Conservation (phyloP, 2,329 filamentous ascomycete species). For the Zymoseptoria crescenta region DNA sequence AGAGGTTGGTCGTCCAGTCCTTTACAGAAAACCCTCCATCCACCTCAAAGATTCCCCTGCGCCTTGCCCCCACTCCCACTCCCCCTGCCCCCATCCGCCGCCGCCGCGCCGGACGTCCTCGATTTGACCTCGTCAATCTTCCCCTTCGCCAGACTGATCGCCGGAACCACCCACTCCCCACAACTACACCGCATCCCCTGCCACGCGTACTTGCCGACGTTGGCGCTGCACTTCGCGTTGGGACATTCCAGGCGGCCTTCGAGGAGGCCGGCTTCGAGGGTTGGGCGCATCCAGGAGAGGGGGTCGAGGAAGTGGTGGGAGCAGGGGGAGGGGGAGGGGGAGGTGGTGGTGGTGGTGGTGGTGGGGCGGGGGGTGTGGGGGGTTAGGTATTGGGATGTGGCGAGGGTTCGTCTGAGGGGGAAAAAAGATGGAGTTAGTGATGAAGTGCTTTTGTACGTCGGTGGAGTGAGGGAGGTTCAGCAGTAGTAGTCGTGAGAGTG, state of each 20-base stretch:
- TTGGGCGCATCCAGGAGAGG: slow-evolving; percentile 85
- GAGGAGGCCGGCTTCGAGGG: slow-evolving; percentile 73
- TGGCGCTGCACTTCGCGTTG: slow-evolving; percentile 59
- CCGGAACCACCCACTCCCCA: slow-evolving; percentile 81
- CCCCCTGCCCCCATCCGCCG: too few species aligned
- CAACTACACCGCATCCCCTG: slow-evolving; percentile 91
- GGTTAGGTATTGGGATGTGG: slow-evolving; percentile 59
- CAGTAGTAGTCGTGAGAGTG: too few species aligned
- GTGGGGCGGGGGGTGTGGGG: slow-evolving; percentile 41
- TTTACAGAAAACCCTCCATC: too few species aligned
- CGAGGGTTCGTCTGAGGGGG: slow-evolving; percentile 47
- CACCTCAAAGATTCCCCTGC: too few species aligned
- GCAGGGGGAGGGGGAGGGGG: slow-evolving; percentile 44
- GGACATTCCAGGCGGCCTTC: slow-evolving; percentile 83
- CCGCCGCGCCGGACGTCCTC: too few species aligned
- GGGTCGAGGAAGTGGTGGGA: slow-evolving; percentile 88
- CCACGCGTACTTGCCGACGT: slow-evolving; percentile 92
- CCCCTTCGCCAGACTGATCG: slow-evolving; percentile 75
- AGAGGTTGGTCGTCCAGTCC: too few species aligned
- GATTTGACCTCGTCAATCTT: slow-evolving; percentile 63
- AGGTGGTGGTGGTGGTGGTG: slow-evolving; percentile 5
- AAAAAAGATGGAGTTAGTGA: too few species aligned
- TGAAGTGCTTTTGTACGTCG: too few species aligned
- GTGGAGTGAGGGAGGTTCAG: too few species aligned
- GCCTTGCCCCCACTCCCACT: too few species aligned